Conservation (phyloP, 345 rosid species). For the Eucalyptus erythrocorys region DNA sequence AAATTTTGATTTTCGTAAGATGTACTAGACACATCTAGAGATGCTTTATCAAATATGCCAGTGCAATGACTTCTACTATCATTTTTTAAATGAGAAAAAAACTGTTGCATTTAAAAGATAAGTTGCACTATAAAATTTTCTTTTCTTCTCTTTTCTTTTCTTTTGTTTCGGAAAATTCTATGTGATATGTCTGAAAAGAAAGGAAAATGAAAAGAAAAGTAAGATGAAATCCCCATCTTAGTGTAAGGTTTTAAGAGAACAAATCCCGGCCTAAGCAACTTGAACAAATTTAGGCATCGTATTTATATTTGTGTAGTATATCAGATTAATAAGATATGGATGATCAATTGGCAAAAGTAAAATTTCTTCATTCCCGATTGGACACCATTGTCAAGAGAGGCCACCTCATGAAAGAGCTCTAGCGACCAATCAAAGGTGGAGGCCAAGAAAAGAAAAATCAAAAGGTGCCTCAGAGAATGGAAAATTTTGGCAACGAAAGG, state of each 20-base stretch:
- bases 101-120: background rate
- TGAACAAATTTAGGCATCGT: background rate
- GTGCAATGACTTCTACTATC: background rate
- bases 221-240: background rate
- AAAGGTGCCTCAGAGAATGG: background rate
- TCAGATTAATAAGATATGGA: background rate
- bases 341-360: background rate
- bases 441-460: background rate
- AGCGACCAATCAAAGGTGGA: background rate
- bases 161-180: background rate
- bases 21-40: background rate
- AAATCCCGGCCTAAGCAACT: background rate
- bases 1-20: background rate
- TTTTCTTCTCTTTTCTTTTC: background rate
- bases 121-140: background rate
- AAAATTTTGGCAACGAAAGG: background rate
- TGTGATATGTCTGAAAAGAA: background rate
- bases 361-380: background rate
- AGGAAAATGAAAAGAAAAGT: background rate
- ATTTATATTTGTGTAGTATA: background rate
- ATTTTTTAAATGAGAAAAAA: background rate
- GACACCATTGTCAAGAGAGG: background rate
- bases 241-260: background rate
- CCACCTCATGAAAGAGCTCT: background rate
- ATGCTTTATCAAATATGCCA: background rate